Conservation (phyloP, 805 yeast species). For the Candida parachauliodes region DNA sequence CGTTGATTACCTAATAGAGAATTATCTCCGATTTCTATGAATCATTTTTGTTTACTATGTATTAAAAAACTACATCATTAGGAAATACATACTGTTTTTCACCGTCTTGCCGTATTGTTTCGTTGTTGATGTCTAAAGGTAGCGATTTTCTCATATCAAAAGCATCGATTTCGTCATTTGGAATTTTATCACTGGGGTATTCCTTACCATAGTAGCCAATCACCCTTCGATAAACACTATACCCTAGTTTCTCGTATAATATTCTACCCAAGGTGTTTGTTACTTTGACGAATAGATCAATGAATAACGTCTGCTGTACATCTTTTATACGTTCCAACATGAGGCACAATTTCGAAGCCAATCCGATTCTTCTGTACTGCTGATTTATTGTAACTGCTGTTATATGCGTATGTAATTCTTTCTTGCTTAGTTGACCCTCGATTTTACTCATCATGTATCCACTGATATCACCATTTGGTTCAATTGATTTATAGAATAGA, state of each 20-base stretch:
- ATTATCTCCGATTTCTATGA: neutral
- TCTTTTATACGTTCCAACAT: conserved; percentile 69
- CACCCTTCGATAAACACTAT: conserved; percentile 79
- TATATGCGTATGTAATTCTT: conserved; percentile 94
- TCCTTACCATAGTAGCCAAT: conserved; percentile 76
- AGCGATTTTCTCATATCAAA: conserved; percentile 77
- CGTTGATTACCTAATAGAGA: neutral
- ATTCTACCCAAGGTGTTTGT: conserved; percentile 76
- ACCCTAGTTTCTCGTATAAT: conserved; percentile 83
- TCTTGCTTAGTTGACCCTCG: conserved; percentile 64
- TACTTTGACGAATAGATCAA: conserved; percentile 89
- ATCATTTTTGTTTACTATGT: neutral
- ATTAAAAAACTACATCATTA: conserved; percentile 57
- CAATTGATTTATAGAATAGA: conserved; percentile 73
- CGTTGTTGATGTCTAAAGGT: conserved; percentile 50
- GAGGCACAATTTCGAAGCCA: conserved; percentile 76
- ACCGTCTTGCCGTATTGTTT: conserved; percentile 60
- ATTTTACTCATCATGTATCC: conserved; percentile 96
- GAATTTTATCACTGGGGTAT: conserved; percentile 40
- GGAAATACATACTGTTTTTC: conserved; percentile 59
- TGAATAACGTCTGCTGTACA: conserved; percentile 69
- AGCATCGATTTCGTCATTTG: conserved; percentile 74
- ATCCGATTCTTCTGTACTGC: conserved; percentile 76
- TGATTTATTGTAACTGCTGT: conserved; percentile 92
- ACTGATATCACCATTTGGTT: conserved; percentile 34